A percentile compares a stretch with the other conserved stretches of the same genome.
Conservation (phyloP, 371 early-diverging fungal species). For the Sporodiniella umbellata region DNA sequence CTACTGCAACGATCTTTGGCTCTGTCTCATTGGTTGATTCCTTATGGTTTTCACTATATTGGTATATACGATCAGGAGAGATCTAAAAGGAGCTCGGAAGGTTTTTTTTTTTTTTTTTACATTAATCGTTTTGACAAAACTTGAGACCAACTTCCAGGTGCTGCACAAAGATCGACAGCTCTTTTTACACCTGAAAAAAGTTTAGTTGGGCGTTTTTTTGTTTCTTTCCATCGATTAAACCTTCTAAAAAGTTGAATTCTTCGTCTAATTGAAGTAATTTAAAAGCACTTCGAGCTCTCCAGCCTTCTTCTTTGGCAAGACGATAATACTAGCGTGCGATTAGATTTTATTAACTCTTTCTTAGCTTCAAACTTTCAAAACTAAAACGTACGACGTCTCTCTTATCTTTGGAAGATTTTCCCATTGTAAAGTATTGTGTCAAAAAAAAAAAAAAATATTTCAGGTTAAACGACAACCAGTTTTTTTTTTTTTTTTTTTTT, state of each 20-base stretch:
- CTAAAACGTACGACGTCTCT: conserved; percentile 77
- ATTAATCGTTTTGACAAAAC: conserved; percentile 74
- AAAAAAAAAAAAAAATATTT: not conserved
- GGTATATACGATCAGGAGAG: not conserved
- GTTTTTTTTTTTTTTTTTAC: too few species aligned
- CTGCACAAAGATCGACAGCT: conserved; percentile 98
- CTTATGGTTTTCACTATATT: conserved; percentile 52
- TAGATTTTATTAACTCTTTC: not conserved
- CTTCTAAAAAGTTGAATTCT: conserved; percentile 73
- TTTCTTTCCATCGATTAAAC: conserved; percentile 16
- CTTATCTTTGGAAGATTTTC: conserved; percentile 89
- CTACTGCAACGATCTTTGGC: conserved; percentile 94
- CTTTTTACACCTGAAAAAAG: conserved; percentile 65
- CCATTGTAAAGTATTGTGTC: conserved; percentile 45
- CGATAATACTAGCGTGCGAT: conserved; percentile 75
- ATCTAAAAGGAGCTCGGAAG: not conserved
- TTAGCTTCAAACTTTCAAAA: not conserved
- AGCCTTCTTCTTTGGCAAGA: conserved; percentile 95
- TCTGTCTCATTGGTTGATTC: conserved; percentile 50
- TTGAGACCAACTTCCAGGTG: conserved; percentile 99
- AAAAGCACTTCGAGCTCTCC: conserved; percentile 97
- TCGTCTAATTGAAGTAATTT: conserved; percentile 84
- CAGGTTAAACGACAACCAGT: too few species aligned
- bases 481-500: too few species aligned
- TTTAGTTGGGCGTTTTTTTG: not conserved